A percentile compares a stretch with the other conserved stretches of the same genome.
phyloP scores from a whole-genome alignment of 2,329 filamentous ascomycete genomes.

The Colletotrichum trifolii region DNA sequence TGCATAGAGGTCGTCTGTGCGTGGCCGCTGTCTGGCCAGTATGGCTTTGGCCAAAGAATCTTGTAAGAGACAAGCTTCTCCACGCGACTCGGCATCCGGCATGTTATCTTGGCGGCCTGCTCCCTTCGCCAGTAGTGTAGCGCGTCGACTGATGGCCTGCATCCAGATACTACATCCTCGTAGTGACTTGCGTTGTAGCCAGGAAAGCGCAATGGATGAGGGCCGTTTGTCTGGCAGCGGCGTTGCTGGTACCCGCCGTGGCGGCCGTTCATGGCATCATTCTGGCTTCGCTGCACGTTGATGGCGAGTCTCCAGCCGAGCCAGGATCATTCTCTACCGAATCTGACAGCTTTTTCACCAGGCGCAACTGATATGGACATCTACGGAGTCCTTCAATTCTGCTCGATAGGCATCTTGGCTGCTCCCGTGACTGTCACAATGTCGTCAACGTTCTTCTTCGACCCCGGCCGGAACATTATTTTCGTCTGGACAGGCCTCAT shows the following conservation, averaged over 20 bases:
- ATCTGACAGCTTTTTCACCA: constrained; percentile 42
- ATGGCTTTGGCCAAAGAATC: constrained; percentile 64
- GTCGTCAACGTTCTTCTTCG: constrained; percentile 72
- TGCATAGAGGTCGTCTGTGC: constrained; percentile 62
- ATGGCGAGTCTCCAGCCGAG: constrained; percentile 56
- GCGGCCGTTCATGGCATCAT: constrained; percentile 73
- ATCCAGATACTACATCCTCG: constrained; percentile 70
- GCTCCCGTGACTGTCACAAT: constrained; percentile 71
- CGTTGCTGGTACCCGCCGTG: constrained; percentile 70
- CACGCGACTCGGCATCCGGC: constrained; percentile 1
- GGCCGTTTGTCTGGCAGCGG: constrained; percentile 72
- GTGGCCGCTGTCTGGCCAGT: constrained; percentile 68
- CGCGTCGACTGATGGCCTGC: constrained; percentile 12
- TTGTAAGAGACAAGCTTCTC: constrained; percentile 51
- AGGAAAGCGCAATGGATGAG: constrained; percentile 70
- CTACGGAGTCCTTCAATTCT: constrained; percentile 75
- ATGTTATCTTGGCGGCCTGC: constrained; percentile 3
- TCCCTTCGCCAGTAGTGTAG: neutral
- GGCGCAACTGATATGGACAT: constrained; percentile 75
- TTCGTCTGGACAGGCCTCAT: constrained; percentile 74
- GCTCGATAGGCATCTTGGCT: constrained; percentile 72
- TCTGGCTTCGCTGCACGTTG: constrained; percentile 67
- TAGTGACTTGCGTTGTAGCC: constrained; percentile 72
- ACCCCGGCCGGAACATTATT: constrained; percentile 72
- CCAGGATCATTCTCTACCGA: neutral